Percentiles rank a stretch among this genome's conserved stretches.
These are phyloP conservation scores for Boletellus emodensis DNA, from an alignment of 768 basidiomycete species.

Conservation along the genomic window DNA sequence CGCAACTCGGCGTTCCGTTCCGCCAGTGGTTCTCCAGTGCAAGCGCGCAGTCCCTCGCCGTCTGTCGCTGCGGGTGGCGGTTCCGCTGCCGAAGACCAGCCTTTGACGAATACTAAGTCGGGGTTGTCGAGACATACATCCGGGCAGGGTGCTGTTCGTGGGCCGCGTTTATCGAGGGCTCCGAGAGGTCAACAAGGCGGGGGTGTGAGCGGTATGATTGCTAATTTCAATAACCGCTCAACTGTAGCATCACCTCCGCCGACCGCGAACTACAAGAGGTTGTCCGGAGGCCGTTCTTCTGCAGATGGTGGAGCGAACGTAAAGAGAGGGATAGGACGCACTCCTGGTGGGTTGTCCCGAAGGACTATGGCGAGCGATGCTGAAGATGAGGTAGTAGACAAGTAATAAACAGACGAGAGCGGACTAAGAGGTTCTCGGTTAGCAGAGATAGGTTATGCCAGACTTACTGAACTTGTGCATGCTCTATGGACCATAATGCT, in stretches of 20 bases:
- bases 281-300: constrained; percentile 36
- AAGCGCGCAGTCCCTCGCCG: constrained; percentile 44
- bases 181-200: constrained; percentile 41
- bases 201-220: constrained; percentile 53
- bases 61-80: constrained; percentile 24
- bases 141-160: constrained; percentile 39
- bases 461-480: not conserved
- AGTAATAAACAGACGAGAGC: constrained; percentile 8
- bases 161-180: constrained; percentile 46
- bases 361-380: constrained; percentile 83
- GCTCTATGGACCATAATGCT: not conserved
- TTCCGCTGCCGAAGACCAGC: constrained; percentile 30
- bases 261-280: constrained; percentile 41
- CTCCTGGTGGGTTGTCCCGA: constrained; percentile 52
- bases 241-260: constrained; percentile 37
- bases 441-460: not conserved
- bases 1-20: constrained; percentile 34
- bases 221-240: constrained; percentile 50
- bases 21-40: constrained; percentile 31
- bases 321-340: constrained; percentile 44
- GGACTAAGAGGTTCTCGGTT: not conserved
- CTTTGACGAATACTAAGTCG: constrained; percentile 30
- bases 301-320: constrained; percentile 6
- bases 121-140: constrained; percentile 49
- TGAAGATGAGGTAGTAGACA: constrained; percentile 63